Evolutionary conservation across 1,284 basidiomycete species (phyloP), one percentile per base, ranked within the genome.

Genomic region (Sporisorium iseilematis-ciliati): DNA sequence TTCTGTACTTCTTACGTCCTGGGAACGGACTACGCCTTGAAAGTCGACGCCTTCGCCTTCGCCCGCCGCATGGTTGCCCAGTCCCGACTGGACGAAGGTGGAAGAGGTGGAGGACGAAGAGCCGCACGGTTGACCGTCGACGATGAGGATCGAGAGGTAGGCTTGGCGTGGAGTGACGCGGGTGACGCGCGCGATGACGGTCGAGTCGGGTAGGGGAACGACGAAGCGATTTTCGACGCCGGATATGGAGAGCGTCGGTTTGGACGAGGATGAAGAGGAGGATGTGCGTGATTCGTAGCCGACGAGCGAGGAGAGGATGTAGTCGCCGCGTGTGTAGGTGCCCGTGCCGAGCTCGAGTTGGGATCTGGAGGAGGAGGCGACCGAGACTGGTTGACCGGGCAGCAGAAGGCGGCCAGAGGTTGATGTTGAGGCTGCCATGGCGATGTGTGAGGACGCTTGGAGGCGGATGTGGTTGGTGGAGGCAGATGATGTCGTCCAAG

Each of bases 151-250:
- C 1, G 92, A 91, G 11, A 98, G 86, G 58, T 91, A 89, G 1
- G 96, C 96, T 86, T 97, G 94, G 64, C 91, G 87, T 1, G 95
- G 92, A 0, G 93, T 94, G 29, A 98, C 88, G 12, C 95, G 91
- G 7, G 92, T 93, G 25, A 98, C 89, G 57, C 90, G 90, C 18
- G 93, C 94, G 31, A 95, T 89, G 35, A 83, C 79, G 26, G 67
- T 75, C n/a, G 78, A 78, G n/a, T 75, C 77, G 0, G 80, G 77
- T 7, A 40, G 48, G 0, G 81, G 82, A 4, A 83, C 67, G 20
- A 82, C 76, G 29, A 79, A 77, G 3, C 77, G 75, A 4, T 75
- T 74, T 35, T 72, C 68, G 0, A 65, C 62, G 3, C 79, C 75
- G 2, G 31, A 41, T 26, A 77, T 62, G 10, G 62, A 57, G 5